These are phyloP conservation scores for Plantago elongata DNA, from an alignment of 257 asterid genomes.

Conservation along the genomic window DNA sequence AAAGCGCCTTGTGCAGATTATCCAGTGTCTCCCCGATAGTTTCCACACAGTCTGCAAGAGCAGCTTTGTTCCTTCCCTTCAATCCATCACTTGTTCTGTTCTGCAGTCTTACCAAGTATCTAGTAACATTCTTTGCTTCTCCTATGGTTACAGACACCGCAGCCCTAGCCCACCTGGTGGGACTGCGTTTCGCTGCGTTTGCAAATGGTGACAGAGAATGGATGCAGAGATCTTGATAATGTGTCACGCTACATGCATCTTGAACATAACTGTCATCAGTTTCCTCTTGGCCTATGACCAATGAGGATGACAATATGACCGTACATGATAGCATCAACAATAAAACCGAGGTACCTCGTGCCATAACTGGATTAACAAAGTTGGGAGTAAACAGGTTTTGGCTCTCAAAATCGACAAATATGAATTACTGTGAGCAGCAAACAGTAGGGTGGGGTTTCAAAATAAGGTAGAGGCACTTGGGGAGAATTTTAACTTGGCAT, in stretches of 20 bases:
- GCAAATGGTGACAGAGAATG: conserved; percentile 50
- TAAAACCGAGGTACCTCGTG: not conserved
- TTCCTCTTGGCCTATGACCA: conserved; percentile 5
- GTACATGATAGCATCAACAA: conserved; percentile 21
- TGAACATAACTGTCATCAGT: conserved; percentile 26
- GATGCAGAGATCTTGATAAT: conserved; percentile 44
- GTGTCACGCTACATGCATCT: conserved; percentile 65
- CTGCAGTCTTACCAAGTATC: conserved; percentile 22
- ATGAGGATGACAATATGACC: not conserved
- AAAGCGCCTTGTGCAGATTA: conserved; percentile 50
- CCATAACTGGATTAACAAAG: not conserved
- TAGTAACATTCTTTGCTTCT: conserved; percentile 39
- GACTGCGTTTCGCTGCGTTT: conserved; percentile 36
- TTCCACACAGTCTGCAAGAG: conserved; percentile 51
- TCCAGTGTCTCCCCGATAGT: conserved; percentile 49
- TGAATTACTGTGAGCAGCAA: not conserved
- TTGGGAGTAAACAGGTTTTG: not conserved
- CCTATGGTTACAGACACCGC: conserved; percentile 64
- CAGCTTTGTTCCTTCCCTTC: conserved; percentile 29
- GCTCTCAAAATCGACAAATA: too few species aligned
- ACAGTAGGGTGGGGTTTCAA: not conserved
- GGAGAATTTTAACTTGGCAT: not conserved
- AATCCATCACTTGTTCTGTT: not conserved
- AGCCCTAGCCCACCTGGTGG: conserved; percentile 62
- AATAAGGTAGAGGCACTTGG: not conserved